Conservation (phyloP, 2,329 filamentous ascomycete genomes). For the Albophoma yamanashiensis region DNA sequence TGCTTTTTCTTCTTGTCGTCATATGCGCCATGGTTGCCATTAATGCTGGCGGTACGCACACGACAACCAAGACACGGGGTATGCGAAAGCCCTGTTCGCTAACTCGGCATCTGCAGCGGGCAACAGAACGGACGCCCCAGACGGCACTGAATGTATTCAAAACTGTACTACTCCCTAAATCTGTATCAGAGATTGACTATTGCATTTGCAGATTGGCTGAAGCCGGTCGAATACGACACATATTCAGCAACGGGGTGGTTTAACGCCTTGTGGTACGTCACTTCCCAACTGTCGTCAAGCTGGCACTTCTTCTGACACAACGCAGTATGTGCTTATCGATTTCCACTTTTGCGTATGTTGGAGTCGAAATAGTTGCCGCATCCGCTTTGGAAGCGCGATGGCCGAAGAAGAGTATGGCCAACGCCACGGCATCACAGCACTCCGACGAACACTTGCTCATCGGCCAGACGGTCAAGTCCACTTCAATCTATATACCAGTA, state of each 20-base stretch:
- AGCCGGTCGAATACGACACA: constrained; percentile 7
- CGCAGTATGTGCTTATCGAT: constrained; percentile 17
- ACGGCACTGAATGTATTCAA: neutral
- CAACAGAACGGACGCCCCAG: neutral
- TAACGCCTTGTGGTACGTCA: constrained; percentile 12
- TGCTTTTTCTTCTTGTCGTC: constrained; percentile 13
- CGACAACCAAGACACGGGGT: neutral
- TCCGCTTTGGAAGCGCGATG: constrained; percentile 19
- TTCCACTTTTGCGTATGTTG: constrained; percentile 21
- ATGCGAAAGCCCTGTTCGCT: neutral
- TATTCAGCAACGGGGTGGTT: constrained; percentile 12
- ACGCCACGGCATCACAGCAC: too few species aligned
- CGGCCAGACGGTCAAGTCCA: constrained; percentile 13
- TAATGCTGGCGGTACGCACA: constrained; percentile 3
- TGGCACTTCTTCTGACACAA: too few species aligned
- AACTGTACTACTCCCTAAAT: too few species aligned
- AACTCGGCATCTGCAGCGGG: neutral
- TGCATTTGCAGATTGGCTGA: constrained; percentile 3
- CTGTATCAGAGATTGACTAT: too few species aligned
- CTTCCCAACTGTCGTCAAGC: too few species aligned
- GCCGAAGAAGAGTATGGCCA: constrained; percentile 5
- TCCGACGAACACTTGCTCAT: constrained; percentile 8
- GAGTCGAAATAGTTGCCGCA: constrained; percentile 20
- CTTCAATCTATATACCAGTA: constrained; percentile 13
- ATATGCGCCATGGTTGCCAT: constrained; percentile 11